Conservation (phyloP, 495 filamentous ascomycete species). For the Sordaria brevicollis region DNA sequence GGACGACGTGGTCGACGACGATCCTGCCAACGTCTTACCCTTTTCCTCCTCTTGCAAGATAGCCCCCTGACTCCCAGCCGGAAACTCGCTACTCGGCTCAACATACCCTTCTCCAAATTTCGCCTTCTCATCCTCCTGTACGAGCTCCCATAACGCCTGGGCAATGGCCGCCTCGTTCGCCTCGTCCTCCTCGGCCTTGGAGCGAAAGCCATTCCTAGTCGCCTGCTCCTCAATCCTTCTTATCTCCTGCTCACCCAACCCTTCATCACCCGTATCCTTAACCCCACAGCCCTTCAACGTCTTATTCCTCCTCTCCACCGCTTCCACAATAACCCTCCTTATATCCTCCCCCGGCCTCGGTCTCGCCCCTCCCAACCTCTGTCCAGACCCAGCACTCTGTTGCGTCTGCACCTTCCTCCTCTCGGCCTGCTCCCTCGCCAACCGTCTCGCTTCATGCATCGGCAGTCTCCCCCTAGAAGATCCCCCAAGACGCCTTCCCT, state of each 20-base stretch:
- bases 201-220: constrained; percentile 63
- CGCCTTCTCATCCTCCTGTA: constrained; percentile 63
- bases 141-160: constrained; percentile 76
- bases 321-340: constrained; percentile 61
- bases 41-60: constrained; percentile 1
- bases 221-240: constrained; percentile 54
- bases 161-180: constrained; percentile 87
- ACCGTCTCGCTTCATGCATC: constrained; percentile 62
- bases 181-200: constrained; percentile 78
- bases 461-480: constrained; percentile 35
- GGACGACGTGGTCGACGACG: constrained; percentile 15
- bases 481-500: constrained; percentile 56
- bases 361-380: constrained; percentile 57
- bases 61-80: constrained; percentile 40
- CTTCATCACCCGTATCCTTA: constrained; percentile 44
- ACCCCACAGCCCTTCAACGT: constrained; percentile 51
- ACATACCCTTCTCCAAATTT: constrained; percentile 59
- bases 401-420: constrained; percentile 37
- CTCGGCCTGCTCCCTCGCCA: constrained; percentile 68
- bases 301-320: constrained; percentile 57
- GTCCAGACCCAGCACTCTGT: constrained; percentile 54
- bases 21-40: background rate
- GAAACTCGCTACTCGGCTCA: constrained; percentile 50
- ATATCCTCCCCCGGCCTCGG: constrained; percentile 59
- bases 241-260: constrained; percentile 47